A percentile compares a stretch with the other conserved stretches of the same genome.
Evolutionary conservation across 805 yeast species (phyloP).

Genomic region (Suhomyces xylopsoci): DNA sequence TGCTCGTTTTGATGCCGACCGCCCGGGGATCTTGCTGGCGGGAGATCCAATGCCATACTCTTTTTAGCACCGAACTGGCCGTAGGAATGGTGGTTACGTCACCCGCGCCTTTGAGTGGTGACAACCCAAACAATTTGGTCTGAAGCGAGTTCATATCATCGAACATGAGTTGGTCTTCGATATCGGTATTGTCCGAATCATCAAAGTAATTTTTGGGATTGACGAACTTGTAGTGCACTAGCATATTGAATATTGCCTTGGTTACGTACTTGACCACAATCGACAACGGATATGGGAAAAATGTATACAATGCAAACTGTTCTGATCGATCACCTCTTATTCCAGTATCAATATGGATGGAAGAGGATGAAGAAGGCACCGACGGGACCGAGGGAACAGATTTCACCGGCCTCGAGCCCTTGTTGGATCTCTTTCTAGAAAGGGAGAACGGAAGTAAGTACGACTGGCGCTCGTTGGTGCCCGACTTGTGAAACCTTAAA

Average conservation of each 20-base stretch:
- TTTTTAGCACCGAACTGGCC: conserved; percentile 20
- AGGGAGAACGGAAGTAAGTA: conserved; percentile 36
- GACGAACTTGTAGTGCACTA: conserved; percentile 19
- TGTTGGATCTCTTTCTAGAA: conserved; percentile 7
- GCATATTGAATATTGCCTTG: conserved; percentile 17
- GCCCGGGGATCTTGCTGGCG: conserved; percentile 6
- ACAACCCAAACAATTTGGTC: conserved; percentile 36
- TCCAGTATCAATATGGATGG: conserved; percentile 8
- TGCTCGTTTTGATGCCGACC: conserved; percentile 20
- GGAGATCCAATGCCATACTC: conserved; percentile 24
- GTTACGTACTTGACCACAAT: conserved; percentile 19
- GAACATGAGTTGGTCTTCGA: conserved; percentile 16
- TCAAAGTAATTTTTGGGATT: conserved; percentile 20
- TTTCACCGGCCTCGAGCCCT: conserved; percentile 13
- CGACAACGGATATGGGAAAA: conserved; percentile 42
- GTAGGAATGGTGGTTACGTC: conserved; percentile 30
- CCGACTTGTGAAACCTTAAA: conserved; percentile 37
- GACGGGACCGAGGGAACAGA: neutral
- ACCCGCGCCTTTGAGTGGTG: conserved; percentile 41
- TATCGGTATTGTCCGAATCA: conserved; percentile 19
- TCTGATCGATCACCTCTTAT: conserved; percentile 26
- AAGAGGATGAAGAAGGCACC: neutral
- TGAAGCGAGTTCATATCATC: conserved; percentile 34
- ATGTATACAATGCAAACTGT: conserved; percentile 35
- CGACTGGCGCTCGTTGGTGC: conserved; percentile 43